A percentile compares a stretch with the other conserved stretches of the same genome.
Evolutionary conservation across 176 grass and related monocot genomes (phyloP).

Genomic region (Triticum monococcum): DNA sequence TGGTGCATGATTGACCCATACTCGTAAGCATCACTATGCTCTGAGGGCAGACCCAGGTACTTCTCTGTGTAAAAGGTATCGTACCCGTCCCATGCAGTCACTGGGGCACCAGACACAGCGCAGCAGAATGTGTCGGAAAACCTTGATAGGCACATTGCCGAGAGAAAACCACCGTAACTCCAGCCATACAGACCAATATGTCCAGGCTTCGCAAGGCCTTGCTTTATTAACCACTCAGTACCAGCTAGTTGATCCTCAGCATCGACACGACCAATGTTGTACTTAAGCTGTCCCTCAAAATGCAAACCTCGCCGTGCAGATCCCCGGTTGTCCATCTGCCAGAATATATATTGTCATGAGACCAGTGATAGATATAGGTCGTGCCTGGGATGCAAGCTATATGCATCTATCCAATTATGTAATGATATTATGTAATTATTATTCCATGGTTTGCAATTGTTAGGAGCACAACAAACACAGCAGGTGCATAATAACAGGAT

Average conservation of each 20-base stretch:
- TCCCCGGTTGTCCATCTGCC: constrained; percentile 93
- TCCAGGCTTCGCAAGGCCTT: constrained; percentile 80
- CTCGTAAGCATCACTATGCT: constrained; percentile 66
- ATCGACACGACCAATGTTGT: constrained; percentile 74
- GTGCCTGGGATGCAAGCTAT: background rate
- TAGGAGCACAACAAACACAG: background rate
- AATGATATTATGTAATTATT: background rate
- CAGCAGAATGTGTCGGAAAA: constrained; percentile 74
- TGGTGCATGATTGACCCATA: constrained; percentile 92
- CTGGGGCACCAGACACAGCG: constrained; percentile 91
- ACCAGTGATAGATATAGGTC: constrained; percentile 11
- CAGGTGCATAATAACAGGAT: background rate
- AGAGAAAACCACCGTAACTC: constrained; percentile 96
- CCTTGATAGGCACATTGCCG: constrained; percentile 88
- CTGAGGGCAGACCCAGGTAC: constrained; percentile 76
- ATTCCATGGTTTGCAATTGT: background rate
- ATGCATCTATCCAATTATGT: background rate
- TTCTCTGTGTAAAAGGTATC: constrained; percentile 98
- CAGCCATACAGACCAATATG: constrained; percentile 97
- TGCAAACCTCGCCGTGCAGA: constrained; percentile 79
- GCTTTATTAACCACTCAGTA: constrained; percentile 85
- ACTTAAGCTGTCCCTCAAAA: constrained; percentile 90
- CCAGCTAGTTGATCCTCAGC: constrained; percentile 87
- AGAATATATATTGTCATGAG: constrained; percentile 11
- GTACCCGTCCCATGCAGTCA: constrained; percentile 94